Evolutionary conservation across 371 early-diverging fungal genomes (phyloP).

Genomic region (Dinochytrium kinnereticum): DNA sequence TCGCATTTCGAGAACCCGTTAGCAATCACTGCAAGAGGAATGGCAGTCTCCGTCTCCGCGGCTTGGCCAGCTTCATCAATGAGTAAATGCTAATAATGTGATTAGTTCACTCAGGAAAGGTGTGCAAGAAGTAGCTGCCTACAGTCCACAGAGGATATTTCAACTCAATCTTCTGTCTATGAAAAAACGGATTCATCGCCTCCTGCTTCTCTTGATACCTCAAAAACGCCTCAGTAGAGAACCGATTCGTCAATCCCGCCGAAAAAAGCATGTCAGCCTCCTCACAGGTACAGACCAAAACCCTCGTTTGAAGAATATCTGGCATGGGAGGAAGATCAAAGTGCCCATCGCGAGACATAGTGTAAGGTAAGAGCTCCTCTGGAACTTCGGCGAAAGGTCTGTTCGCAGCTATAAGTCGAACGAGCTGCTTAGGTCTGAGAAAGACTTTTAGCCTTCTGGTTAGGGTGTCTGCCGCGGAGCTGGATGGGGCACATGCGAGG

Average conservation of each 20-base stretch:
- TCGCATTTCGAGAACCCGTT: background rate
- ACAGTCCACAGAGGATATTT: slow-evolving; percentile 28
- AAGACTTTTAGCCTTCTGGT: slow-evolving; percentile 24
- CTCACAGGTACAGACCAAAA: slow-evolving; percentile 55
- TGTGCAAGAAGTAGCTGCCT: background rate
- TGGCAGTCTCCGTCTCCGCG: slow-evolving; percentile 53
- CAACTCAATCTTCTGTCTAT: background rate
- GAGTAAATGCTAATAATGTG: slow-evolving; percentile 51
- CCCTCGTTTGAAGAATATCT: slow-evolving; percentile 40
- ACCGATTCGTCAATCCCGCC: slow-evolving; percentile 40
- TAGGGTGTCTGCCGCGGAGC: slow-evolving; percentile 45
- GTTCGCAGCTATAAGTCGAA: slow-evolving; percentile 31
- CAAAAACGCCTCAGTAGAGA: background rate
- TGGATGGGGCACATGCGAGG: slow-evolving; percentile 43
- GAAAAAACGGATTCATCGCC: slow-evolving; percentile 16
- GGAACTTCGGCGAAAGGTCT: slow-evolving; percentile 31
- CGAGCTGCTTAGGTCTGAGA: slow-evolving; percentile 16
- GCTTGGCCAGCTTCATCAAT: slow-evolving; percentile 64
- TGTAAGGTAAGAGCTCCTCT: slow-evolving; percentile 24
- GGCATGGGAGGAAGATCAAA: slow-evolving; percentile 50
- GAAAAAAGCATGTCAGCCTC: slow-evolving; percentile 50
- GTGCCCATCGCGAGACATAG: slow-evolving; percentile 15
- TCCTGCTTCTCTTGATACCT: background rate
- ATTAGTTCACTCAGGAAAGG: background rate
- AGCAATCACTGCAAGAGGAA: slow-evolving; percentile 41